Evolutionary conservation across 768 basidiomycete species (phyloP).

Genomic region (Hysterangium stoloniferum): DNA sequence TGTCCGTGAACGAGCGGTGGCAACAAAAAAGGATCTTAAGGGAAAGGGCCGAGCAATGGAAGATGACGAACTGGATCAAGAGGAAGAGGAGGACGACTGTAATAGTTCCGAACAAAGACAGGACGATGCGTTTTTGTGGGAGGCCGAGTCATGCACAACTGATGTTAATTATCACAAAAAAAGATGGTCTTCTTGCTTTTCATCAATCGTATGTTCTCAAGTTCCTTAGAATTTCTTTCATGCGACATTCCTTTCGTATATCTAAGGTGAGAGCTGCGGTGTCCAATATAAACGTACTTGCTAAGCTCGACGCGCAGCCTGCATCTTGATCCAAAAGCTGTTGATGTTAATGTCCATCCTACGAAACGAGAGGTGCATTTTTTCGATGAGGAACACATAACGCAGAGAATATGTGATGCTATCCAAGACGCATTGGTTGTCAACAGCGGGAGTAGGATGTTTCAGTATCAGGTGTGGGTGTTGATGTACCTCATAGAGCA

Average conservation of each 20-base stretch:
- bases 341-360: slow-evolving; percentile 97
- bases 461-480: slow-evolving; percentile 34
- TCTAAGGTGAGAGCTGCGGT: slow-evolving; percentile 53
- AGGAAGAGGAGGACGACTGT: slow-evolving; percentile 19
- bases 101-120: too few relatives aligned
- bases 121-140: slow-evolving; percentile 48
- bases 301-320: slow-evolving; percentile 47
- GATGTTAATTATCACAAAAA: slow-evolving; percentile 86
- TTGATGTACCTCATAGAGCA: neutral
- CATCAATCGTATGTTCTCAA: slow-evolving; percentile 84
- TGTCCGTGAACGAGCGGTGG: neutral
- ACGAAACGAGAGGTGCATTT: slow-evolving; percentile 97
- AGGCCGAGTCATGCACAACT: slow-evolving; percentile 68
- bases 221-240: too few relatives aligned
- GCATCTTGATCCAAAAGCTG: slow-evolving; percentile 73
- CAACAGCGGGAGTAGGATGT: slow-evolving; percentile 31
- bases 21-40: neutral
- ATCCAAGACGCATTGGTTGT: slow-evolving; percentile 59
- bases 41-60: slow-evolving; percentile 16
- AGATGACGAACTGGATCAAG: slow-evolving; percentile 22
- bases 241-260: slow-evolving; percentile 91
- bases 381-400: slow-evolving; percentile 81
- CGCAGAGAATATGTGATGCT: slow-evolving; percentile 63
- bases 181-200: slow-evolving; percentile 82
- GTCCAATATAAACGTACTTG: slow-evolving; percentile 9